Conservation (phyloP, 768 basidiomycete species). For the Arthromyces matolae region DNA sequence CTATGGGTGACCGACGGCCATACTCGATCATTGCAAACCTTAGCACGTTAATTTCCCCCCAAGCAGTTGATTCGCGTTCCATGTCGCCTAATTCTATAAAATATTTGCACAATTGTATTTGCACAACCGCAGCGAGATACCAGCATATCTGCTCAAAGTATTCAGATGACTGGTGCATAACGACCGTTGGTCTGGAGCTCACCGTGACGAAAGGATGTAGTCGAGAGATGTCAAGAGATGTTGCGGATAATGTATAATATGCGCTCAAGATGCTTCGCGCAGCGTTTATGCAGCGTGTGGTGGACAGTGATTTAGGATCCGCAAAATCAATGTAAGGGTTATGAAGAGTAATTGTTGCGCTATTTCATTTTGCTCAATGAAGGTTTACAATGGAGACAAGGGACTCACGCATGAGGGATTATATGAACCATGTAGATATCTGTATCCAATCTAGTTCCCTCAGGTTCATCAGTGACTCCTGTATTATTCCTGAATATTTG, state of each 20-base stretch:
- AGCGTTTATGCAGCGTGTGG: conserved; percentile 69
- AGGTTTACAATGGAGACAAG: conserved; percentile 11
- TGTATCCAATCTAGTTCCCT: conserved; percentile 64
- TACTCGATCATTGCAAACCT: conserved; percentile 87
- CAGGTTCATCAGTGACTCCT: conserved; percentile 57
- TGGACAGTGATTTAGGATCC: conserved; percentile 62
- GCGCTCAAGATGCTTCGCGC: conserved; percentile 71
- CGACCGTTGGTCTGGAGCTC: conserved; percentile 23
- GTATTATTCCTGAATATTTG: conserved; percentile 59
- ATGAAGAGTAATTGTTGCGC: conserved; percentile 85
- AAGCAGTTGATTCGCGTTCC: conserved; percentile 69
- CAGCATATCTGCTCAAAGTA: conserved; percentile 65
- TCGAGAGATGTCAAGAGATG: conserved; percentile 75
- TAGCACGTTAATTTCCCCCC: conserved; percentile 85
- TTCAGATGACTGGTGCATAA: background rate
- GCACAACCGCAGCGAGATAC: conserved; percentile 86
- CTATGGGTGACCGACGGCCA: conserved; percentile 76
- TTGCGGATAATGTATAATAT: conserved; percentile 75
- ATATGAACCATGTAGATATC: conserved; percentile 87
- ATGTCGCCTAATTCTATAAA: conserved; percentile 79
- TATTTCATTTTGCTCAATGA: conserved; percentile 25
- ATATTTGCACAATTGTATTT: conserved; percentile 82
- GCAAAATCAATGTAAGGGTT: conserved; percentile 79
- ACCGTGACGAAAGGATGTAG: conserved; percentile 83
- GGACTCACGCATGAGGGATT: conserved; percentile 75